Base-by-base conservation (phyloP, 2,329 filamentous ascomycete genomes). In the Claviceps pusilla region DNA sequence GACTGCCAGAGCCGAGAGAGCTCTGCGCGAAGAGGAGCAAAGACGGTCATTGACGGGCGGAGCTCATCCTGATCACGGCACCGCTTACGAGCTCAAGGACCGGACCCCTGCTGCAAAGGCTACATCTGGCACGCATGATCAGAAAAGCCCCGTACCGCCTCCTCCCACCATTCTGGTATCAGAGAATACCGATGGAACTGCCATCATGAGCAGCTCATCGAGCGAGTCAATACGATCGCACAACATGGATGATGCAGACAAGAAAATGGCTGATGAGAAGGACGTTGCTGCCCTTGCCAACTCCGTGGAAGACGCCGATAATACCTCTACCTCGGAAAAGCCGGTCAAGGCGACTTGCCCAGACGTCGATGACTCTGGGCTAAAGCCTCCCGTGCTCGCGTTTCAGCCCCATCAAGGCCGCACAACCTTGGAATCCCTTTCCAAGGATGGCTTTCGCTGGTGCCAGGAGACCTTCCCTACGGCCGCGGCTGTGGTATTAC, bases 401-500 rank as follows among this genome's bases (percentile, higher is more conserved):
- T 52, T 59, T 39, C 54, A 59, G 43, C 29, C 16, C 24, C 50
- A 54, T 4, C 35, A 35, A 6, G 2, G 58, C 45, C 68, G 58
- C 0, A 62, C 69, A 16, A 85, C 79, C 0, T 67, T 87, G 0
- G 67, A 74, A 1, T 83, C 80, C 0, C 59, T 81, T 0, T 54
- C 69, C 4, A 58, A 59, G 1, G 65, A 77, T 11, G 54, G 60
- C 0, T 79, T 79, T 55, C 63, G 64, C n/a, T 87, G 82, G 83
- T 70, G 69, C 0, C 80, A 83, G 57, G 81, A 84, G 61, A 87
- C 83, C 0, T 88, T 88, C 50, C 85, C 85, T 0, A 87, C 84
- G 0, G 78, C 79, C 1, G 79, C 80, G 24, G 78, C 80, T 0
- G 84, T 88, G 0, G 64, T 84, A 6, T 68, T 76, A 0, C 83